Conservation (phyloP, 2,329 filamentous ascomycete genomes). For the Talaromyces amestolkiae region DNA sequence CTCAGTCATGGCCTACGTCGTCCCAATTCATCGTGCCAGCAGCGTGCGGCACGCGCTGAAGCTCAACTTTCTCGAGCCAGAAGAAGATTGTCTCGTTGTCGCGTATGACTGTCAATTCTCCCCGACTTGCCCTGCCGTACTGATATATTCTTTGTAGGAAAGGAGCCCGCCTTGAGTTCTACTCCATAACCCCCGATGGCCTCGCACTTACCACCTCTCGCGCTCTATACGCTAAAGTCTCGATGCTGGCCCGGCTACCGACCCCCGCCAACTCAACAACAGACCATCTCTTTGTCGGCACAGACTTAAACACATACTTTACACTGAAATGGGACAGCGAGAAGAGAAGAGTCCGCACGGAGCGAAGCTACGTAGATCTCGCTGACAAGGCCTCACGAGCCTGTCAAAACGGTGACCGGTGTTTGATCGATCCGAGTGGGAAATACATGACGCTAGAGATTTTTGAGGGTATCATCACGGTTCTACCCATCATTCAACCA, state of each 20-base stretch:
- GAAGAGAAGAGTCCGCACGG: conserved; percentile 52
- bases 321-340: conserved; percentile 76
- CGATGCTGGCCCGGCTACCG: conserved; percentile 63
- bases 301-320: conserved; percentile 86
- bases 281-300: conserved; percentile 89
- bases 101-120: conserved; percentile 61
- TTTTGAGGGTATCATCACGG: conserved; percentile 65
- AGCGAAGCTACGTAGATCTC: conserved; percentile 60
- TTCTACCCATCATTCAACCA: conserved; percentile 60
- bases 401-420: conserved; percentile 77
- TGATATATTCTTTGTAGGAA: conserved; percentile 56
- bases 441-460: conserved; percentile 65
- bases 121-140: background rate
- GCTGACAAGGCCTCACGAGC: conserved; percentile 64
- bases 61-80: conserved; percentile 68
- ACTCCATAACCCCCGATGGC: conserved; percentile 61
- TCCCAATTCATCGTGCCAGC: conserved; percentile 87
- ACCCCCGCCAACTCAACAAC: conserved; percentile 66
- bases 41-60: conserved; percentile 87
- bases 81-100: conserved; percentile 79
- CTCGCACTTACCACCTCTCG: conserved; percentile 66
- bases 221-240: conserved; percentile 78
- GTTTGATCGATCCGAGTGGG: conserved; percentile 77
- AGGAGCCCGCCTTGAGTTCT: conserved; percentile 82
- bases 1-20: conserved; percentile 79